Percentiles rank a stretch among this genome's conserved stretches.
Evolutionary conservation across 306 rosid species (phyloP).

Genomic region (Carpinus fangiana): DNA sequence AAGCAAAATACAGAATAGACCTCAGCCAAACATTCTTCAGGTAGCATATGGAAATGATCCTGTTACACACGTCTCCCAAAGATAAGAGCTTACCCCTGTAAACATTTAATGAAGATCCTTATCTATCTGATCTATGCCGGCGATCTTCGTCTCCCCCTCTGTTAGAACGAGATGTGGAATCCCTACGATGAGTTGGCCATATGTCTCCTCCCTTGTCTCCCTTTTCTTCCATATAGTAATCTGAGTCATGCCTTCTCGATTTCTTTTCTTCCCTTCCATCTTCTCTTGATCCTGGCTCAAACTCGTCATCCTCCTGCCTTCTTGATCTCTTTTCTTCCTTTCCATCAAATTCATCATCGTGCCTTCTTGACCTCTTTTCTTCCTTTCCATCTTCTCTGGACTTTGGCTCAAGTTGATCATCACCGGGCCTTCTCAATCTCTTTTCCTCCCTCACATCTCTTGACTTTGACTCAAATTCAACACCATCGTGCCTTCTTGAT

Average conservation of each 20-base stretch:
- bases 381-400: slow-evolving; percentile 47
- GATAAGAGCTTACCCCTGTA: not conserved
- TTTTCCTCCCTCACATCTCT: slow-evolving; percentile 53
- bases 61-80: not conserved
- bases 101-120: not conserved
- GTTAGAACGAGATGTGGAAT: slow-evolving; percentile 8
- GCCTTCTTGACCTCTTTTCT: slow-evolving; percentile 44
- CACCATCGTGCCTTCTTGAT: slow-evolving; percentile 39
- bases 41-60: slow-evolving; percentile 1
- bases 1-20: slow-evolving; percentile 13
- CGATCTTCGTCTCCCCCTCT: slow-evolving; percentile 13
- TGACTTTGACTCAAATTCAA: slow-evolving; percentile 42
- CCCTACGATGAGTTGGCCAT: slow-evolving; percentile 13
- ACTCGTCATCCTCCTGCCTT: slow-evolving; percentile 39
- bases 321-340: slow-evolving; percentile 49
- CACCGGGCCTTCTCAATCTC: slow-evolving; percentile 43
- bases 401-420: slow-evolving; percentile 39
- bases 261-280: slow-evolving; percentile 54
- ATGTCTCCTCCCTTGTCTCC: slow-evolving; percentile 16
- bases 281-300: slow-evolving; percentile 46
- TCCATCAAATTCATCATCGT: slow-evolving; percentile 38
- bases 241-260: slow-evolving; percentile 38
- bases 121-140: slow-evolving; percentile 11
- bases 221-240: slow-evolving; percentile 2
- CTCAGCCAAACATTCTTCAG: slow-evolving; percentile 3